phyloP scores from a whole-genome alignment of 225 moss, liverwort and hornwort species.

The Straminergon stramineum region DNA sequence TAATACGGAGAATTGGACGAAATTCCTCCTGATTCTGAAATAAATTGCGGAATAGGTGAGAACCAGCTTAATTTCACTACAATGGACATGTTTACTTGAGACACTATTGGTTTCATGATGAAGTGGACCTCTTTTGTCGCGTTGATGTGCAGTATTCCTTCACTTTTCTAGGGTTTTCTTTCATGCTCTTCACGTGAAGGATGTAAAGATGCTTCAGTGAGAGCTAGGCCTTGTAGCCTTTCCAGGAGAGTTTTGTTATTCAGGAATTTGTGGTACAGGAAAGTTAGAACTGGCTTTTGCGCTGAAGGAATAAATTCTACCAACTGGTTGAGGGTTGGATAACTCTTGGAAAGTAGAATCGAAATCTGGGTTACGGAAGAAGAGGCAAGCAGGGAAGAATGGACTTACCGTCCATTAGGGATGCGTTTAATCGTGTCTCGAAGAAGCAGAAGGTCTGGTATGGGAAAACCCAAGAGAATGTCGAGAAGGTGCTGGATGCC shows the following conservation, averaged over 20 bases:
- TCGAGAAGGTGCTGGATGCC: conserved; percentile 70
- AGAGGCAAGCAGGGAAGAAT: conserved; percentile 21
- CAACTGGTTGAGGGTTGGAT: conserved; percentile 6
- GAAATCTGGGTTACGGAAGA: conserved; percentile 3
- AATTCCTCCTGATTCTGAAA: background rate
- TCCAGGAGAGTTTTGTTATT: background rate
- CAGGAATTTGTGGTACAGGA: background rate
- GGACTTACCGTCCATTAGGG: conserved; percentile 71
- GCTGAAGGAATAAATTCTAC: background rate
- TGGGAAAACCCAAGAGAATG: conserved; percentile 76
- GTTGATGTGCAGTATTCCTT: background rate
- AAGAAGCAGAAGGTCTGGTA: conserved; percentile 95
- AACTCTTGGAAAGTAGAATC: background rate
- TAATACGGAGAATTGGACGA: background rate
- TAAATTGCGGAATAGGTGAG: background rate
- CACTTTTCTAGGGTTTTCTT: background rate
- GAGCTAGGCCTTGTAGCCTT: background rate
- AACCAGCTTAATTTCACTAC: background rate
- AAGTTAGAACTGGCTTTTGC: background rate
- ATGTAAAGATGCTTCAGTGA: background rate
- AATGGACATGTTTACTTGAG: background rate
- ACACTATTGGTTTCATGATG: background rate
- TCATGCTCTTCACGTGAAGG: background rate
- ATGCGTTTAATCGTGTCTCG: conserved; percentile 80
- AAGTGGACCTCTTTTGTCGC: background rate